Conservation (phyloP, 768 basidiomycete genomes). For the Collybiopsis luxurians region DNA sequence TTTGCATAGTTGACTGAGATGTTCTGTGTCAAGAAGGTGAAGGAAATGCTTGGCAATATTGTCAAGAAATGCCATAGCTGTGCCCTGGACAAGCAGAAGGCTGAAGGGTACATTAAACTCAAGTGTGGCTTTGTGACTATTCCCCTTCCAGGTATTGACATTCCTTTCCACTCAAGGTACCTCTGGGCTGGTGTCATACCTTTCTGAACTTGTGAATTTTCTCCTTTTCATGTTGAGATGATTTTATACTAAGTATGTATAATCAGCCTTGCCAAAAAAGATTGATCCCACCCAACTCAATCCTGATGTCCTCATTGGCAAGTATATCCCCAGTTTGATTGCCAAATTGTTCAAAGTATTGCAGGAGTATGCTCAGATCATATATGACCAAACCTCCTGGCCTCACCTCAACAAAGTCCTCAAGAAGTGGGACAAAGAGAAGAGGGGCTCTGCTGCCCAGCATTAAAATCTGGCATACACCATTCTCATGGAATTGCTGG, state of each 20-base stretch:
- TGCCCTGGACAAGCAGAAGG: slow-evolving; percentile 74
- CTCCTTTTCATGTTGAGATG: neutral
- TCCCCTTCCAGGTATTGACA: slow-evolving; percentile 94
- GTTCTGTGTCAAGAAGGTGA: slow-evolving; percentile 88
- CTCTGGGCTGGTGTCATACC: slow-evolving; percentile 98
- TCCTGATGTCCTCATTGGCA: slow-evolving; percentile 90
- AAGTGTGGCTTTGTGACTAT: slow-evolving; percentile 98
- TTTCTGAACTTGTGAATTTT: slow-evolving; percentile 85
- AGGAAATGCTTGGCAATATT: slow-evolving; percentile 93
- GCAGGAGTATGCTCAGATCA: slow-evolving; percentile 87
- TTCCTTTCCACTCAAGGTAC: slow-evolving; percentile 99
- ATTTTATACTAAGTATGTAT: slow-evolving; percentile 1
- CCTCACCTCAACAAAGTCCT: slow-evolving; percentile 93
- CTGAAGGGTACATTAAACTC: slow-evolving; percentile 87
- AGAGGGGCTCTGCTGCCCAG: slow-evolving; percentile 78
- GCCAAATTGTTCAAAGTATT: slow-evolving; percentile 83
- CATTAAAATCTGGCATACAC: slow-evolving; percentile 94
- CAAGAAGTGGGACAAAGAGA: slow-evolving; percentile 88
- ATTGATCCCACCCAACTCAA: slow-evolving; percentile 89
- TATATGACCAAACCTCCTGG: slow-evolving; percentile 95
- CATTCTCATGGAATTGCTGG: slow-evolving; percentile 93
- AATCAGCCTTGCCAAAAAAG: slow-evolving; percentile 91
- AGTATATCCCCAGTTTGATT: slow-evolving; percentile 97
- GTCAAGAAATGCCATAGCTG: slow-evolving; percentile 77
- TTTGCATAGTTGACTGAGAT: slow-evolving; percentile 72